Evolutionary conservation across 495 filamentous ascomycete species (phyloP).

Genomic region (Amphirosellinia nigrospora): DNA sequence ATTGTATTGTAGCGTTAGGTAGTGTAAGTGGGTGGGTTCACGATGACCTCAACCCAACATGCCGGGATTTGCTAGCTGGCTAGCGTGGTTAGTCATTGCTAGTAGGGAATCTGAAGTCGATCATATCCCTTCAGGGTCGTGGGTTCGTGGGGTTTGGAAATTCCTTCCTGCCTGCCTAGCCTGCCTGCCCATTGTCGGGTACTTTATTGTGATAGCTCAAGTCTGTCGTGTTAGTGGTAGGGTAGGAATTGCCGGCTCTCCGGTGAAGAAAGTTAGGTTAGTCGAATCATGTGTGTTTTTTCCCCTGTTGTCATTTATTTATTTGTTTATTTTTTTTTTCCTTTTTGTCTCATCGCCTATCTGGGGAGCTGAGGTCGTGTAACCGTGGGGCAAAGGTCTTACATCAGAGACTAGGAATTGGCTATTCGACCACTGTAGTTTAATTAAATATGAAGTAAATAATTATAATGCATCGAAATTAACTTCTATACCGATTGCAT

Average conservation of each 20-base stretch:
- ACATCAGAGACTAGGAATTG: neutral
- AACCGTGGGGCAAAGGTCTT: neutral
- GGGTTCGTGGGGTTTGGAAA: too few relatives aligned
- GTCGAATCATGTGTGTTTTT: neutral
- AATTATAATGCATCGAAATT: neutral
- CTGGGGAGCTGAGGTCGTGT: neutral
- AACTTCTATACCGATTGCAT: too few relatives aligned
- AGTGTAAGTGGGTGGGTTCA: too few relatives aligned
- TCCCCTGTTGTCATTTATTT: too few relatives aligned
- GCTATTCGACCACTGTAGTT: too few relatives aligned
- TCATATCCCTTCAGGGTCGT: slow-evolving; percentile 11
- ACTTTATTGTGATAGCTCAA: neutral
- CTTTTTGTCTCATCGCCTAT: neutral
- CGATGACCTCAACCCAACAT: neutral
- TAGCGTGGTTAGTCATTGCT: too few relatives aligned
- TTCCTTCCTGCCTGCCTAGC: too few relatives aligned
- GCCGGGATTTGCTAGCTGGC: neutral
- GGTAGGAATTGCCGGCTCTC: too few relatives aligned
- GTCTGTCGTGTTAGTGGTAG: neutral
- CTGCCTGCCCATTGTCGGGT: slow-evolving; percentile 1
- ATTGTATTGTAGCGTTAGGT: too few relatives aligned
- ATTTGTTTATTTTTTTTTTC: too few relatives aligned
- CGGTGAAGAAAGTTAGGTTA: neutral
- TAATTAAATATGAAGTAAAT: neutral
- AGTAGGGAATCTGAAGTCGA: neutral